Percentiles rank a stretch among this genome's conserved stretches.
phyloP scores from a whole-genome alignment of 179 eudicot species.

The Sideroxylon spinosum region DNA sequence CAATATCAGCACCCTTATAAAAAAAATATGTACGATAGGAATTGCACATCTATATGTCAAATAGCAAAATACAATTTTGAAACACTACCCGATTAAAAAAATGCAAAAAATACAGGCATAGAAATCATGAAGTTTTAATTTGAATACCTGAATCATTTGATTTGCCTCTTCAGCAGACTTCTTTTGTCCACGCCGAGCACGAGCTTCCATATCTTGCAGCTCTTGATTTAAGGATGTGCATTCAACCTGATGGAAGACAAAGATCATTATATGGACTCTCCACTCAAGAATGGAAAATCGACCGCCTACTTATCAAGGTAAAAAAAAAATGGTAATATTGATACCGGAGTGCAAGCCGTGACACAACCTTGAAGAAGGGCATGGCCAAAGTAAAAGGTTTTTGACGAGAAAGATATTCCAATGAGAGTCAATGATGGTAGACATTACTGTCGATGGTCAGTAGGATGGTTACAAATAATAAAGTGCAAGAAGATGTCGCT shows the following conservation, averaged over 20 bases:
- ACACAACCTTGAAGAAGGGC: too few species aligned
- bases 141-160: slow-evolving; percentile 81
- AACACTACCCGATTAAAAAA: neutral
- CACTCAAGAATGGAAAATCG: neutral
- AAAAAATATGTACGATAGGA: neutral
- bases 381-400: too few species aligned
- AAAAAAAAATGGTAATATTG: neutral
- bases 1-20: neutral
- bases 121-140: neutral
- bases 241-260: slow-evolving; percentile 60
- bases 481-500: too few species aligned
- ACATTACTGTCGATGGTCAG: too few species aligned
- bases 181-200: slow-evolving; percentile 86
- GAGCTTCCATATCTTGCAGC: slow-evolving; percentile 92
- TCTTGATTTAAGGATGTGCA: slow-evolving; percentile 92
- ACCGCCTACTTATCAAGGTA: neutral
- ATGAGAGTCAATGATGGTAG: too few species aligned
- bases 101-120: neutral
- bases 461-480: too few species aligned
- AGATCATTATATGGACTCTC: neutral
- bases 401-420: neutral
- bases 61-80: neutral
- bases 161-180: slow-evolving; percentile 89
- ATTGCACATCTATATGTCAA: neutral
- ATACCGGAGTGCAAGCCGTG: too few species aligned